Conservation (phyloP, 2,329 filamentous ascomycete species). For the Ploettnerulaceae sp. region DNA sequence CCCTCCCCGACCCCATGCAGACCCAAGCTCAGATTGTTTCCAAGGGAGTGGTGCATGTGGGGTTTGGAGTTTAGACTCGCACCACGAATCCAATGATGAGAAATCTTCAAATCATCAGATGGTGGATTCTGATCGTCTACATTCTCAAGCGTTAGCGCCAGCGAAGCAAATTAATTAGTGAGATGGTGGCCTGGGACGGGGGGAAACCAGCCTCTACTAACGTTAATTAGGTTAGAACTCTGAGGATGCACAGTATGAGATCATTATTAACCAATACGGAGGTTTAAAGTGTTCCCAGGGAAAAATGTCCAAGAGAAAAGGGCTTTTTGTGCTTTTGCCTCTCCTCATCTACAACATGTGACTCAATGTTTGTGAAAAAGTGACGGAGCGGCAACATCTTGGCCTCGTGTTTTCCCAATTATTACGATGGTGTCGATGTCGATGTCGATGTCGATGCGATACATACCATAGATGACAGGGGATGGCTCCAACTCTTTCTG, state of each 20-base stretch:
- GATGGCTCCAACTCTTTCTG: conserved; percentile 3
- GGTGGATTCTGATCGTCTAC: conserved; percentile 1
- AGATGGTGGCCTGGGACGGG: no score
- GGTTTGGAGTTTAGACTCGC: conserved; percentile 11
- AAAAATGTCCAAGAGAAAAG: not conserved
- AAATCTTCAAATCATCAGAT: conserved; percentile 17
- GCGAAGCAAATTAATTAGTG: no score
- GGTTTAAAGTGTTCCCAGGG: no score
- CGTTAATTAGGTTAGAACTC: no score
- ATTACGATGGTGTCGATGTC: conserved; percentile 12
- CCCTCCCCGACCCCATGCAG: conserved; percentile 7
- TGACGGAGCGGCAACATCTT: conserved; percentile 15
- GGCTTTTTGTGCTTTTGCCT: conserved; percentile 3
- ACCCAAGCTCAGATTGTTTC: conserved; percentile 21
- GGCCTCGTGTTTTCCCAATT: no score
- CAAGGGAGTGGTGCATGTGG: conserved; percentile 17
- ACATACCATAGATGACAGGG: conserved; percentile 6
- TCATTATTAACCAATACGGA: no score
- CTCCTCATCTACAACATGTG: conserved; percentile 14
- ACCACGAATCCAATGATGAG: not conserved
- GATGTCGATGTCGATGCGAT: conserved; percentile 20
- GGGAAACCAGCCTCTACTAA: no score
- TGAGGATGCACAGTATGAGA: no score
- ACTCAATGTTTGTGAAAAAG: conserved; percentile 23
- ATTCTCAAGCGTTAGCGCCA: not conserved